Evolutionary conservation across 1,284 basidiomycete genomes (phyloP), one percentile per base, ranked within the genome.

Genomic region (Volvariella surrecta): DNA sequence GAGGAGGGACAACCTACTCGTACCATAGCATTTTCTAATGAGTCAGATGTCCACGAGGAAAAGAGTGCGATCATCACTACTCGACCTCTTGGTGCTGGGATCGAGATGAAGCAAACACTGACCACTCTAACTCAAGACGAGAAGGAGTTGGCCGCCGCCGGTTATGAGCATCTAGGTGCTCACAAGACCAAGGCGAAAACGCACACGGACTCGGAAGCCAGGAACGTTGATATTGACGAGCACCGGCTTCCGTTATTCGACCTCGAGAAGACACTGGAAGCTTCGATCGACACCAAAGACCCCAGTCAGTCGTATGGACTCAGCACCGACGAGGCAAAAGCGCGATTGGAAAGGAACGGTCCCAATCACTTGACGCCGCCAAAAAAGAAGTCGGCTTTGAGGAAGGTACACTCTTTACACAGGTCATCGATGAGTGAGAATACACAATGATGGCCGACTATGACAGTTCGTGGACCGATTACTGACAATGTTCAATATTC

Each of bases 81-180:
- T 20, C 71, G 72, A 35, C 68, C 69, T 39, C 68, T 70, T 48
- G 24, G 24, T 28, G 11, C 24, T 28, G 76, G 76, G 17, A 66
- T 59, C 40, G 76, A 77, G 54, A 70, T 80, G 69, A 74, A 72
- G 45, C 67, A 73, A 45, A n/a, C n/a, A n/a, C n/a, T n/a, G n/a
- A n/a, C n/a, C 24, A 72, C 78, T 46, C 58, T 81, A 54, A 82
- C 79, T n/a, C 70, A 75, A 52, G 79, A 82, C 53, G 79, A 81
- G 45, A 73, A 66, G 51, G 74, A 79, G 43, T 71, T 83, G 42
- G 76, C 78, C n/a, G 73, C 73, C 4, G 79, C 79, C 19, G 78
- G 78, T 1, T 83, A 83, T 55, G 75, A 76, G 44, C 74, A 80
- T 53, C 64, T 82, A 32, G 63, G 73, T 35, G 63, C 67, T 45